Evolutionary conservation across 345 rosid genomes (phyloP).

Genomic region (Lepidium didymum): DNA sequence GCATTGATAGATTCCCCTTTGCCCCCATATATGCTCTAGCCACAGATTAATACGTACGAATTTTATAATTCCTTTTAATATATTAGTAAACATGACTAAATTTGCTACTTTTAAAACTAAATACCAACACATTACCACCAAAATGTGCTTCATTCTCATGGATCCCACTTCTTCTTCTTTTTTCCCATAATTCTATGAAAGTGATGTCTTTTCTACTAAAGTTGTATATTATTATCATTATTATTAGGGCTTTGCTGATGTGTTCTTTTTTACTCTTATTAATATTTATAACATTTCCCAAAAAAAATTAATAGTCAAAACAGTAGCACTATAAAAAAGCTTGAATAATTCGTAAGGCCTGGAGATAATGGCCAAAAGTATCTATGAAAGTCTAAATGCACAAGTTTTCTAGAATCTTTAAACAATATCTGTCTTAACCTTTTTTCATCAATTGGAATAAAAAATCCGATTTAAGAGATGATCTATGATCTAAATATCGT

Average conservation of each 20-base stretch:
- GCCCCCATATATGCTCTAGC: no score
- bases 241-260: not conserved
- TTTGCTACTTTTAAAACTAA: not conserved
- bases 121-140: not conserved
- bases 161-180: not conserved
- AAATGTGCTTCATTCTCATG: slow-evolving; percentile 9
- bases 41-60: no score
- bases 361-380: no score
- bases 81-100: not conserved
- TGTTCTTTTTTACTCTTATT: not conserved
- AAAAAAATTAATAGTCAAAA: not conserved
- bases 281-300: not conserved
- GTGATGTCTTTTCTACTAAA: slow-evolving; percentile 19
- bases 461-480: no score
- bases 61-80: not conserved
- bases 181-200: slow-evolving; percentile 2
- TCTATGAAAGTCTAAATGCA: no score
- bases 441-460: no score
- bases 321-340: not conserved
- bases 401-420: no score
- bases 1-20: no score
- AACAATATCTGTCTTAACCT: no score
- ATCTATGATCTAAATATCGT: no score
- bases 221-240: not conserved
- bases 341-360: no score